Base-by-base conservation (phyloP, 192 early-diverging fungal species). In the Linnemannia hyalina region DNA sequence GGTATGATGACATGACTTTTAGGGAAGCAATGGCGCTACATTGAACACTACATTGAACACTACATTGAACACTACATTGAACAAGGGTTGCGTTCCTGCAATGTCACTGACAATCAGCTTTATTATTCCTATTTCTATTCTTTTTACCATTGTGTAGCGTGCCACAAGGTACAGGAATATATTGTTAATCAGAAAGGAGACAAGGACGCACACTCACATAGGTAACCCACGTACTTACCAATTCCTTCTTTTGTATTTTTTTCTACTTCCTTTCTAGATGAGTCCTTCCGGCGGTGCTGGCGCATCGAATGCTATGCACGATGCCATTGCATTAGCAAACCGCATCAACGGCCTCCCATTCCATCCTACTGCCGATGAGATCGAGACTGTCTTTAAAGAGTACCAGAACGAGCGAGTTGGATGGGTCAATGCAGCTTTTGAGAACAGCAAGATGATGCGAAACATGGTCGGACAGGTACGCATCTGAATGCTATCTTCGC, bases 71-170 rank as follows among this genome's bases (percentile, higher is more conserved):
- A 35, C 35, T 54, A 41, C 13, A 68, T 16, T 55, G 41, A 42
- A 26, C 6, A 76, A 76, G 42, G 74, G 13, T 10, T n/a, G 35
- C 55, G 10, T 91, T 91, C 91, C 88, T 89, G 76, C 84, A 91
- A 82, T 99, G 97, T 77, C 95, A 92, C 90, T 97, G 94, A 74
- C 95, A 95, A 35, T 29, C 41, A 32, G 6, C 4, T 68, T 57
- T 23, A 16, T 26, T 57, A 4, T 3, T 6, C 0, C 23, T n/a
- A 26, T 32, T 32, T 44, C 41, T 1, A 23, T 63, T n/a, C 5
- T 40, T 38, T 35, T 60, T 41, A 1, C 11, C 22, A 1, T 29
- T 26, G 10, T 26, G n/a, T 63, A 63, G 60, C 60, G 6, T 63
- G 60, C 10, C 60, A 63, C 60, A 63, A 63, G 60, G 60, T 63